Percentiles rank a stretch among this genome's conserved stretches.
phyloP scores from a whole-genome alignment of 371 early-diverging fungal species.

The Mortierella polycephala region DNA sequence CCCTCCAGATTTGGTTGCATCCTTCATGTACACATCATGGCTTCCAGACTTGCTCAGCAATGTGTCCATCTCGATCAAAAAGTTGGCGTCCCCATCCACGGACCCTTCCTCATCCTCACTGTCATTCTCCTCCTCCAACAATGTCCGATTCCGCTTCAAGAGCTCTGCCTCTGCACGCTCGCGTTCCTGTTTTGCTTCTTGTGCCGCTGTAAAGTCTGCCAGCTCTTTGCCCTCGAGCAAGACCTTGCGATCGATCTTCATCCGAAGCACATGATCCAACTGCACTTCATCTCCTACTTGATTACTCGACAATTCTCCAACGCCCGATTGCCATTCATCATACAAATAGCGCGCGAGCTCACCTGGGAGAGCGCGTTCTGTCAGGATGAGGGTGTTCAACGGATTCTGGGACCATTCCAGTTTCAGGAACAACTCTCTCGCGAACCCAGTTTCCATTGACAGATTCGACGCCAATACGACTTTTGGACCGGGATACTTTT shows the following conservation, averaged over 20 bases:
- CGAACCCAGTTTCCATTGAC: slow-evolving; percentile 84
- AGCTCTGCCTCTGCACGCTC: slow-evolving; percentile 82
- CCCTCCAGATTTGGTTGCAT: slow-evolving; percentile 72
- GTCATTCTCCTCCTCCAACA: slow-evolving; percentile 82
- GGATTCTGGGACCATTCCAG: slow-evolving; percentile 63
- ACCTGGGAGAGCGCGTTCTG: slow-evolving; percentile 79
- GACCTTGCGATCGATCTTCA: slow-evolving; percentile 65
- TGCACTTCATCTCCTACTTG: slow-evolving; percentile 41
- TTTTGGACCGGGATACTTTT: slow-evolving; percentile 76
- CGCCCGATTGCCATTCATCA: slow-evolving; percentile 71
- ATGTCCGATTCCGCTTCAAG: slow-evolving; percentile 70
- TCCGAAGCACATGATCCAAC: slow-evolving; percentile 34
- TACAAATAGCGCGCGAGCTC: slow-evolving; percentile 80
- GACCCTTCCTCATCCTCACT: slow-evolving; percentile 64
- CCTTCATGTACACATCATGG: slow-evolving; percentile 86
- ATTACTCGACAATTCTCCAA: slow-evolving; percentile 33
- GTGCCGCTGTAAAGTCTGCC: slow-evolving; percentile 67
- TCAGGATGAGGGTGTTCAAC: slow-evolving; percentile 78
- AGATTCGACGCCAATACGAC: slow-evolving; percentile 86
- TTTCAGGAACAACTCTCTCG: slow-evolving; percentile 76
- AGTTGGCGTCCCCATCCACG: slow-evolving; percentile 29
- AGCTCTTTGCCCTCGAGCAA: slow-evolving; percentile 92
- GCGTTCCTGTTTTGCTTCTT: slow-evolving; percentile 72
- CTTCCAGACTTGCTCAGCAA: slow-evolving; percentile 61
- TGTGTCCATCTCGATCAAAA: slow-evolving; percentile 57